Evolutionary conservation across 108 stramenopile genomes (phyloP).

Genomic region (Cyclotella sp.): DNA sequence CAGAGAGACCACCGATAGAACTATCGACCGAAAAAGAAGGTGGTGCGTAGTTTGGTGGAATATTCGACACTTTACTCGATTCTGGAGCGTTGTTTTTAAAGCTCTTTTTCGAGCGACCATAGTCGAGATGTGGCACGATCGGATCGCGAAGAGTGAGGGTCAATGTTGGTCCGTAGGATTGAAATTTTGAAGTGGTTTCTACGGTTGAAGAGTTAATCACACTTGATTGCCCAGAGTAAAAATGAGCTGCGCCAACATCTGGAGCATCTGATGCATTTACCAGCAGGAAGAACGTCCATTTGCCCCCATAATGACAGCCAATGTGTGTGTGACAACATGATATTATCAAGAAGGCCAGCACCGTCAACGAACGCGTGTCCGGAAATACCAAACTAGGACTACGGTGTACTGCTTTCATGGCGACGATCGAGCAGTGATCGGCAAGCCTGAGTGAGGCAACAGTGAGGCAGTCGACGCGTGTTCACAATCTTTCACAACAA

Average conservation of each 20-base stretch:
- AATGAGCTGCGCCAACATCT: neutral
- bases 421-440: neutral
- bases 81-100: neutral
- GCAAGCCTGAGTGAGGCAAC: too few species aligned
- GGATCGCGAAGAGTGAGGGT: constrained; percentile 52
- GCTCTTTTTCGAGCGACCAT: neutral
- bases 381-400: neutral
- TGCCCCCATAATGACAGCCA: neutral
- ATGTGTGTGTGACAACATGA: neutral
- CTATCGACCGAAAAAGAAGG: constrained; percentile 14
- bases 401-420: neutral
- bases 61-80: constrained; percentile 1
- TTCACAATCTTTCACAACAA: too few species aligned
- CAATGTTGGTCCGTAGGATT: constrained; percentile 43
- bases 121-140: neutral
- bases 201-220: constrained; percentile 7
- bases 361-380: neutral
- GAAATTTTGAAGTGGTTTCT: constrained; percentile 16
- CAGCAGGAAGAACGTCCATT: neutral
- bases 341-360: constrained; percentile 1
- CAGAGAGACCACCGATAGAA: constrained; percentile 19
- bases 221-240: neutral
- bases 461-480: too few species aligned
- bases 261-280: neutral
- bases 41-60: neutral